Conservation (phyloP, 2,329 filamentous ascomycete species). For the Xylaria sp. region DNA sequence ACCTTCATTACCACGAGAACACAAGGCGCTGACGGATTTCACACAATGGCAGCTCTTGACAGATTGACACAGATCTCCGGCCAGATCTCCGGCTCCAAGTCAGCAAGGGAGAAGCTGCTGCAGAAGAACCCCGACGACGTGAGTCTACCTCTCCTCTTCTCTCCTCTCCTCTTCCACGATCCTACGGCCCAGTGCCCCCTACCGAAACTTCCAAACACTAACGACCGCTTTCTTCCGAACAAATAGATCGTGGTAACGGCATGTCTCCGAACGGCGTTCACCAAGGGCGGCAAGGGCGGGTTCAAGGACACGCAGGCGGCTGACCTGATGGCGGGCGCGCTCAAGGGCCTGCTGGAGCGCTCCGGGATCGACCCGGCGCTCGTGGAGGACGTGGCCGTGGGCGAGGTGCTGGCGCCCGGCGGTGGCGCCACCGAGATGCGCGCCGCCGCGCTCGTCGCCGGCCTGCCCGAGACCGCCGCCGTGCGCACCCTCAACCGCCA, state of each 20-base stretch:
- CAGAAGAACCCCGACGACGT: conserved; percentile 71
- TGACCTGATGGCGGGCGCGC: conserved; percentile 82
- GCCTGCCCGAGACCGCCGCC: conserved; percentile 84
- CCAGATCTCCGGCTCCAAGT: conserved; percentile 56
- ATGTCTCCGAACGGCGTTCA: conserved; percentile 88
- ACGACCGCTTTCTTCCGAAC: conserved; percentile 19
- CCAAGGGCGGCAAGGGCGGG: conserved; percentile 87
- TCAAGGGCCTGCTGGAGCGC: conserved; percentile 79
- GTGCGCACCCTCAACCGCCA: conserved; percentile 90
- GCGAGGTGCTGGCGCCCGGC: conserved; percentile 87
- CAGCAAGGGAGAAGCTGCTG: conserved; percentile 58
- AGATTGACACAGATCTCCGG: conserved; percentile 62
- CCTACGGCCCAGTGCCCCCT: too few species aligned
- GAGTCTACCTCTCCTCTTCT: conserved; percentile 21
- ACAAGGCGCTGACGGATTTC: conserved; percentile 8
- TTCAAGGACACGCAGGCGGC: conserved; percentile 93
- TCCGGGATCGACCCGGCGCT: conserved; percentile 86
- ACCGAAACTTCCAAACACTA: conserved; percentile 24
- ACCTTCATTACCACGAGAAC: not conserved
- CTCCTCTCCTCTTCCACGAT: too few species aligned
- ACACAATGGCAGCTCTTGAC: conserved; percentile 51
- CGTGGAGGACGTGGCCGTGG: conserved; percentile 92
- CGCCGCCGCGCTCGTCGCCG: conserved; percentile 85
- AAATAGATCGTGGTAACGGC: conserved; percentile 83
- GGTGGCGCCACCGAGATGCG: conserved; percentile 97